phyloP scores from a whole-genome alignment of 352 stramenopile species.

The Pseudoperonospora humuli region DNA sequence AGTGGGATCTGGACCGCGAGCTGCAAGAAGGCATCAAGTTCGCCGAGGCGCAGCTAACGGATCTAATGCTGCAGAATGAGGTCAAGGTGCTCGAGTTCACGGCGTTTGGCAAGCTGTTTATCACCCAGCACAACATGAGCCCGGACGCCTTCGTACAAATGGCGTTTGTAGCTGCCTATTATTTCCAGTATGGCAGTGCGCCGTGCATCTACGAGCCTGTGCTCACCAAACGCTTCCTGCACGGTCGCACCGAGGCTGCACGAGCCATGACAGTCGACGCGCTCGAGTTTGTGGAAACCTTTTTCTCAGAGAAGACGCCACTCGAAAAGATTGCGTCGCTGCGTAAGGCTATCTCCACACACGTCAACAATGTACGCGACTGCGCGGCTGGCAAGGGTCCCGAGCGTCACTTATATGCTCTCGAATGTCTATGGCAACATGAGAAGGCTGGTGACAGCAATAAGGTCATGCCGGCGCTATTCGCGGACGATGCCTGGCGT shows the following conservation, averaged over 20 bases:
- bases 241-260: conserved; percentile 92
- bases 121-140: conserved; percentile 87
- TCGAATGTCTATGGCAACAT: conserved; percentile 85
- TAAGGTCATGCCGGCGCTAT: conserved; percentile 64
- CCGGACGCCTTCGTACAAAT: conserved; percentile 96
- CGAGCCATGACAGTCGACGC: conserved; percentile 87
- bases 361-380: conserved; percentile 88
- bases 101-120: conserved; percentile 86
- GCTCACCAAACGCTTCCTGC: conserved; percentile 92
- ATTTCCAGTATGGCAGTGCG: conserved; percentile 85
- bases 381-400: conserved; percentile 87
- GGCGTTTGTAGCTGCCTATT: conserved; percentile 92
- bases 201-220: conserved; percentile 93
- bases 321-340: conserved; percentile 89
- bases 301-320: conserved; percentile 65
- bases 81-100: conserved; percentile 93
- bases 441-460: conserved; percentile 33
- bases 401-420: conserved; percentile 91
- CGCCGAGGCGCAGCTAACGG: conserved; percentile 89
- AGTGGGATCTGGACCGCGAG: conserved; percentile 78
- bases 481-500: conserved; percentile 82
- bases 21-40: conserved; percentile 88
- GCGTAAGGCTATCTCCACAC: conserved; percentile 71
- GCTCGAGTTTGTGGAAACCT: conserved; percentile 85
- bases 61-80: conserved; percentile 91